These are phyloP conservation scores for Colletotrichum sp. DNA, from an alignment of 2,329 filamentous ascomycete genomes.

Conservation along the genomic window DNA sequence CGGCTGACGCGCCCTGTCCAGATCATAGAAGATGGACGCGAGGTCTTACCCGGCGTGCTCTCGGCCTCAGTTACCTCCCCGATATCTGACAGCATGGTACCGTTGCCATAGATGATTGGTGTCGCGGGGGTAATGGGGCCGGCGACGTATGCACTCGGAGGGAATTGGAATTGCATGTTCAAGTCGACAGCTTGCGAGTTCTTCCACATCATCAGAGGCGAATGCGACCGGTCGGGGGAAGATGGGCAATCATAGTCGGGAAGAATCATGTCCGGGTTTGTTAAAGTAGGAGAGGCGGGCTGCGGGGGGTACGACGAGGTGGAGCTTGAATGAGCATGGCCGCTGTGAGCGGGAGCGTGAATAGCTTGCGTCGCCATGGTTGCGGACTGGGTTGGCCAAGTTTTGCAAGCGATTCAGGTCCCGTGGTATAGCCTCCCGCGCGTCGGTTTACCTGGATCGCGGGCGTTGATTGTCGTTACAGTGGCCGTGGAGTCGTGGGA, in stretches of 20 bases:
- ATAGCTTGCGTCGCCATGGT: conserved; percentile 36
- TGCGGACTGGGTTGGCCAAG: neutral
- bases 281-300: conserved; percentile 83
- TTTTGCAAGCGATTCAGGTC: conserved; percentile 1
- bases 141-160: conserved; percentile 46
- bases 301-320: conserved; percentile 47
- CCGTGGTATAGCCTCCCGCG: neutral
- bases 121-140: conserved; percentile 59
- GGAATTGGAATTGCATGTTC: conserved; percentile 43
- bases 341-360: conserved; percentile 13
- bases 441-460: neutral
- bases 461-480: conserved; percentile 16
- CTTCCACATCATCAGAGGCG: conserved; percentile 59
- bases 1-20: conserved; percentile 31
- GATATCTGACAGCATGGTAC: conserved; percentile 73
- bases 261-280: conserved; percentile 94
- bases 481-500: conserved; percentile 6
- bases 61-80: conserved; percentile 62
- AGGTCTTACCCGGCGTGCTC: conserved; percentile 49
- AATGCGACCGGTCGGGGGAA: conserved; percentile 57
- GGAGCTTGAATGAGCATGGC: conserved; percentile 24
- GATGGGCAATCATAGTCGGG: conserved; percentile 70
- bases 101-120: conserved; percentile 72
- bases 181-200: conserved; percentile 43
- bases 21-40: conserved; percentile 29